Evolutionary conservation across 371 early-diverging fungal species (phyloP).

Genomic region (Nematocida minor): DNA sequence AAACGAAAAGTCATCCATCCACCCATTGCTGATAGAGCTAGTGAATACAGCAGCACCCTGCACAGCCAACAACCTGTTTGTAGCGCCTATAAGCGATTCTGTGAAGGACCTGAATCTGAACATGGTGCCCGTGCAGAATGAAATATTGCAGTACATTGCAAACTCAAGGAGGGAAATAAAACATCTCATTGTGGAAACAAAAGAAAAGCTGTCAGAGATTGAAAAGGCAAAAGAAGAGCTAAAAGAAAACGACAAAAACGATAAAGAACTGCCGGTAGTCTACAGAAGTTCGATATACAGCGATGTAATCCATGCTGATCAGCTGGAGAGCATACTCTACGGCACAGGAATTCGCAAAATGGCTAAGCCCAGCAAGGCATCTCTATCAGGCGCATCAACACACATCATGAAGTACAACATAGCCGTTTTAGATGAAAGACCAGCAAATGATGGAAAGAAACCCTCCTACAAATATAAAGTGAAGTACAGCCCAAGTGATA

Average conservation of each 20-base stretch:
- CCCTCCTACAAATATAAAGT: not conserved
- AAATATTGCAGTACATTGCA: not conserved
- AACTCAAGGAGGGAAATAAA: not conserved
- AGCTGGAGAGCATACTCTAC: not conserved
- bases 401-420: not conserved
- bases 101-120: no score
- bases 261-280: not conserved
- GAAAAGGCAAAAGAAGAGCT: not conserved
- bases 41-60: no score
- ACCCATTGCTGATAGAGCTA: no score
- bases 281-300: not conserved
- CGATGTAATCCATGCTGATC: not conserved
- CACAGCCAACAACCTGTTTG: no score
- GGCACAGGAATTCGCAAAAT: not conserved
- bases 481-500: not conserved
- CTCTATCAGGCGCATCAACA: not conserved
- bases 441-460: not conserved
- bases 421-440: not conserved
- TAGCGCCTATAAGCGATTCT: no score
- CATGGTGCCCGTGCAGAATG: not conserved
- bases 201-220: not conserved
- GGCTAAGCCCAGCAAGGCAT: not conserved
- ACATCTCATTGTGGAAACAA: not conserved
- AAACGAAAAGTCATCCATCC: no score
- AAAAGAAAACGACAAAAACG: not conserved